Conservation (phyloP, 2,329 filamentous ascomycete species). For the Fusarium musae region DNA sequence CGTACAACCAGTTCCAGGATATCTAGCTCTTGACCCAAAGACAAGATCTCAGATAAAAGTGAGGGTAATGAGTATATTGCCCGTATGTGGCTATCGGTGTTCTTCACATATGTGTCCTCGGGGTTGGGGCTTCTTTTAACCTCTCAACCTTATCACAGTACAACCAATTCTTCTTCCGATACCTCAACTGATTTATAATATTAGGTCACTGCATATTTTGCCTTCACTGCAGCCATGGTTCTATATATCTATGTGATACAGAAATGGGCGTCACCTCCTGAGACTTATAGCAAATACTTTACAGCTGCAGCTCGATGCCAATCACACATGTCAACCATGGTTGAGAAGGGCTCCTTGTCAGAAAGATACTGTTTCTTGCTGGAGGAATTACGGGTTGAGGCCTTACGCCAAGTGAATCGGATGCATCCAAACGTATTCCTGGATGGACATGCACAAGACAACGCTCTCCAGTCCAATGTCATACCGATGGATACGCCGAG, state of each 20-base stretch:
- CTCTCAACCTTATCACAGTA: background rate
- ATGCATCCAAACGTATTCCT: constrained; percentile 30
- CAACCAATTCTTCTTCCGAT: rapidly evolving
- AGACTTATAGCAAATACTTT: constrained; percentile 34
- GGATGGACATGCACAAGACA: constrained; percentile 11
- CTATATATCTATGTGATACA: constrained; percentile 44
- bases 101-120: background rate
- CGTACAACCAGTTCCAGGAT: background rate
- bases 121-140: background rate
- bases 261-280: constrained; percentile 35
- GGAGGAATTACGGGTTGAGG: constrained; percentile 38
- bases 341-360: constrained; percentile 37
- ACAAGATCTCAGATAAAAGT: background rate
- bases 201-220: constrained; percentile 42
- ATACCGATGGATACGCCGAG: constrained; percentile 33
- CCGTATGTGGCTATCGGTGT: background rate
- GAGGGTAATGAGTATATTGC: background rate
- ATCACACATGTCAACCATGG: constrained; percentile 37
- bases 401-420: constrained; percentile 34
- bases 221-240: constrained; percentile 41
- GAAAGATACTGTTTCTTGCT: constrained; percentile 41
- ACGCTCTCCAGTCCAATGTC: constrained; percentile 8
- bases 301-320: constrained; percentile 36
- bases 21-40: background rate
- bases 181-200: background rate